A percentile compares a stretch with the other conserved stretches of the same genome.
These are phyloP conservation scores for Ambrosia hybrid DNA, from an alignment of 140 eudicot species.

Conservation along the genomic window DNA sequence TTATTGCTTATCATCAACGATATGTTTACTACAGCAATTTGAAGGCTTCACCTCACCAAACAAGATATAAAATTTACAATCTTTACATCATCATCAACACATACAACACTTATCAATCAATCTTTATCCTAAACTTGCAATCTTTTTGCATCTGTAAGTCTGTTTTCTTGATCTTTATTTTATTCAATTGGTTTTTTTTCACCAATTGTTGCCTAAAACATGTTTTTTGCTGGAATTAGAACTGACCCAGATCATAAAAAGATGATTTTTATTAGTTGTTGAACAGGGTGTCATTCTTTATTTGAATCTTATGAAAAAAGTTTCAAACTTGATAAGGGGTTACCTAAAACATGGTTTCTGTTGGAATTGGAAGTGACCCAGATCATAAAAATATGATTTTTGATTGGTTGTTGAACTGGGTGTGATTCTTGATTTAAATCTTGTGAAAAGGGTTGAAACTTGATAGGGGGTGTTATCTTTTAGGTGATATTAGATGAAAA, in stretches of 20 bases:
- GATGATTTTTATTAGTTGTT: conserved; percentile 16
- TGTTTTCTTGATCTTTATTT: background rate
- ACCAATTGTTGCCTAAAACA: too few species aligned
- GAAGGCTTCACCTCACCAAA: conserved; percentile 38
- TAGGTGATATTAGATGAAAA: background rate
- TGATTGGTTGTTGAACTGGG: conserved; percentile 21
- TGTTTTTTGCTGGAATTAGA: background rate
- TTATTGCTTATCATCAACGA: background rate
- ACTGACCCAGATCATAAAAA: conserved; percentile 25
- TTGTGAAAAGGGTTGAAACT: conserved; percentile 17
- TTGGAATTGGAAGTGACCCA: conserved; percentile 10
- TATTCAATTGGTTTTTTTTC: background rate
- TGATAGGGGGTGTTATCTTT: conserved; percentile 16
- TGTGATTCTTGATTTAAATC: background rate
- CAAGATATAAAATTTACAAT: background rate
- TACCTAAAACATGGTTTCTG: too few species aligned
- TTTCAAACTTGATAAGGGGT: conserved; percentile 1
- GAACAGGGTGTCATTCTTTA: conserved; percentile 8
- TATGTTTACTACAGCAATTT: conserved; percentile 25
- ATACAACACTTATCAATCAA: conserved; percentile 12
- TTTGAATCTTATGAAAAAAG: conserved; percentile 11
- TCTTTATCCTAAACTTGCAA: conserved; percentile 13
- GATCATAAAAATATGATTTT: conserved; percentile 19
- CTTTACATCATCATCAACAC: conserved; percentile 26
- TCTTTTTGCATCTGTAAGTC: conserved; percentile 26